Base-by-base conservation (phyloP, 2,329 filamentous ascomycete species). In the Coniochaeta ligniaria region DNA sequence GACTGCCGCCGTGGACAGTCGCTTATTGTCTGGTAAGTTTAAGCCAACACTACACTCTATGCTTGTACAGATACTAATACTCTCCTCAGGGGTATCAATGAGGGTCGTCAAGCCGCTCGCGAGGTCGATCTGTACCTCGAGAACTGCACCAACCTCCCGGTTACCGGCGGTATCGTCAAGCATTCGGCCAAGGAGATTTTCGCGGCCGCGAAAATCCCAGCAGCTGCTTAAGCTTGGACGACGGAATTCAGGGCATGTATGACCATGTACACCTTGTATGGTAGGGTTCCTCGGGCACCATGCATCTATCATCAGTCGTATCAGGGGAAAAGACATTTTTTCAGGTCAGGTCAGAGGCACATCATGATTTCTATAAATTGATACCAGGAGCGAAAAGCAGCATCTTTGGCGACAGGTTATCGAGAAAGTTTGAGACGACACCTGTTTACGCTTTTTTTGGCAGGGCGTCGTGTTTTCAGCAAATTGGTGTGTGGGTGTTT, bases 1-100 rank as follows among this genome's bases (percentile, higher is more conserved):
- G 94, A 98, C 76, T 97, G 94, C 76, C 90, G 93, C 63, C 89
- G 94, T 71, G 94, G 94, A 60, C 94, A 98, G 78, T 96, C 92
- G 60, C 81, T 98, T 61, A 97, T 98, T 76, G 93, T 98, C 66
- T 98, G 93, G 92, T 90, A 83, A 83, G 86, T 81, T 61, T 59
- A 50, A 14, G 16, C 47, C 20, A 20, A 1, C 35, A 36, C 6
- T 36, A 1, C 9, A 12, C 2, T 3, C 14, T 2, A 17, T 58
- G 20, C 54, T 60, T 20, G 60, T 59, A 61, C 31, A 45, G 22
- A 58, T 63, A 62, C 76, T 80, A 75, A 80, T 67, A 65, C 64
- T 90, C 87, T 89, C 12, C 12, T 14, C 35, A 36, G 35, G 35
- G 94, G 93, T 73, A 98, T 98, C 81, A 98, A 98, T 73, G 94